A percentile compares a stretch with the other conserved stretches of the same genome.
These are phyloP conservation scores for Leishmania mexicana DNA, from an alignment of 208 protist species.

Conservation along the genomic window DNA sequence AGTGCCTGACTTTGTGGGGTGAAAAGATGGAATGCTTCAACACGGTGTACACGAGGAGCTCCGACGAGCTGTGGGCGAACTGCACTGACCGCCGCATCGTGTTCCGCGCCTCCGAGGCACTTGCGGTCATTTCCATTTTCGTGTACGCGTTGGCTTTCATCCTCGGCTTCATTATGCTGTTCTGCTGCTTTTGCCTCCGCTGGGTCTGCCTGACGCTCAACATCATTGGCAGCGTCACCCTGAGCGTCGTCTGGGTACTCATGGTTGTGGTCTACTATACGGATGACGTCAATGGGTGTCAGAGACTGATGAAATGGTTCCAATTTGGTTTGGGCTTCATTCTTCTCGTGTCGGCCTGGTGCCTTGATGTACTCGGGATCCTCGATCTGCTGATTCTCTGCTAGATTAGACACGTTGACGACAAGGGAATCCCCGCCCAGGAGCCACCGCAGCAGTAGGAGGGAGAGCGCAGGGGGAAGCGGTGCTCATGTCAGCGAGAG, in stretches of 20 bases:
- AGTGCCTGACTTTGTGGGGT: not conserved
- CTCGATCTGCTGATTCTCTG: not conserved
- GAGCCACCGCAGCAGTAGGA: too few species aligned
- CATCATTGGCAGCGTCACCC: slow-evolving; percentile 26
- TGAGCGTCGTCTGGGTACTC: slow-evolving; percentile 32
- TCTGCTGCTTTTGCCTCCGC: slow-evolving; percentile 47
- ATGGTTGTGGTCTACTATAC: slow-evolving; percentile 36
- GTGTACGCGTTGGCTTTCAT: slow-evolving; percentile 5
- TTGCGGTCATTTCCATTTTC: slow-evolving; percentile 19
- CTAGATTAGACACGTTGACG: too few species aligned
- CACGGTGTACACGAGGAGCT: not conserved
- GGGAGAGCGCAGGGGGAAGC: too few species aligned
- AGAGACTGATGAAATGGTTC: too few species aligned
- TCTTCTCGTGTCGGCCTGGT: slow-evolving; percentile 39
- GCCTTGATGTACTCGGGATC: slow-evolving; percentile 30
- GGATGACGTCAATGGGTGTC: not conserved
- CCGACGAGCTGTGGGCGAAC: too few species aligned
- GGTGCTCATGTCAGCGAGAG: too few species aligned
- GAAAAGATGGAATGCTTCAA: slow-evolving; percentile 20
- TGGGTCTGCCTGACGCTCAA: slow-evolving; percentile 41
- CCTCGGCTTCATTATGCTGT: slow-evolving; percentile 35
- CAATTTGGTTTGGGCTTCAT: slow-evolving; percentile 31
- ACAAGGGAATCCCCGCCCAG: too few species aligned
- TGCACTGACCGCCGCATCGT: not conserved
- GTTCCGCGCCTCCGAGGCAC: slow-evolving; percentile 43